Evolutionary conservation across 331 rosid species (phyloP), one percentile per base, ranked within the genome.

Genomic region (Ulmus americana): DNA sequence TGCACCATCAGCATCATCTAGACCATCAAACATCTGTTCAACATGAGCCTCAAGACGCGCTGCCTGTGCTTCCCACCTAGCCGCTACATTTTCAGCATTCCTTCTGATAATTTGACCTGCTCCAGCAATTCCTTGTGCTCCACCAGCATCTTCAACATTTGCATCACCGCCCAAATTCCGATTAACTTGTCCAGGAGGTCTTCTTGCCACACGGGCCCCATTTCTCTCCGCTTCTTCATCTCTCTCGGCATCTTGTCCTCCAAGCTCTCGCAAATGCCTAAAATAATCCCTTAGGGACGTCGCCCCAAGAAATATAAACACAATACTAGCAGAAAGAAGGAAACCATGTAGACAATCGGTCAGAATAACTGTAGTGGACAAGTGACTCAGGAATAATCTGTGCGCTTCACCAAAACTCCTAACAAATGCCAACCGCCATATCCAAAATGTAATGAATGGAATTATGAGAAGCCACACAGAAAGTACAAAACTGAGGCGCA

Each of bases 11-110:
- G 91, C 99, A 61, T 94, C 97, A 70, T 94, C 99, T 67, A 94
- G 66, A 68, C 97, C 99, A 79, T 94, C 99, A 84, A 94, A 90
- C 86, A 94, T 94, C 78, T 92, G 98, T 76, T 90, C 99, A 54
- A 90, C 99, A 74, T 90, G 99, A 52, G 99, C 99, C 73, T 94
- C 99, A 73, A 90, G 91, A 59, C 97, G 97, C 67, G 97, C 96
- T 58, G 97, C 99, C 86, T 84, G 99, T 88, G 90, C 80, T 83
- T 94, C 99, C 97, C 95, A 94, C 61, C 95, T 86, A 67, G 97
- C 99, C 58, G 96, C 97, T 53, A 94, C 96, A 73, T 94, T 90
- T 80, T 90, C 99, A 57, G 95, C 95, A 78, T 94, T 94, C 76
- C 99, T 80, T 64, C 99, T 87, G 45, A 90, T 78, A 50, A 86